Evolutionary conservation across 2,329 filamentous ascomycete species (phyloP).

Genomic region (Paecilomyces dactylethromorphus): DNA sequence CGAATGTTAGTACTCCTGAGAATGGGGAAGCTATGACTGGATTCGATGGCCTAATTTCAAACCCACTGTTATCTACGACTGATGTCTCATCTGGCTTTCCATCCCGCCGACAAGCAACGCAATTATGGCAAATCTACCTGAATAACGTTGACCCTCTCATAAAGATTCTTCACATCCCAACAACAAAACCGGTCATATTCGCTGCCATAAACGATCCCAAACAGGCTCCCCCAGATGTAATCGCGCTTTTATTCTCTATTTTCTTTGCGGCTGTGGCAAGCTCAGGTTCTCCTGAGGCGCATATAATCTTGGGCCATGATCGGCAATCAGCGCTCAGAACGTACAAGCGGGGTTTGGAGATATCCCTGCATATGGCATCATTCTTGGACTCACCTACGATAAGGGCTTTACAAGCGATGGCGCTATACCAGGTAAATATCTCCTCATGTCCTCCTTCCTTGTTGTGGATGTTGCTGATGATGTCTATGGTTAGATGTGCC

Average conservation of each 20-base stretch:
- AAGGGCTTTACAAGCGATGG: slow-evolving; percentile 14
- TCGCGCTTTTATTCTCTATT: slow-evolving; percentile 11
- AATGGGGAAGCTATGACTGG: neutral
- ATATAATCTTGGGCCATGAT: slow-evolving; percentile 6
- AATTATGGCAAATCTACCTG: slow-evolving; percentile 14
- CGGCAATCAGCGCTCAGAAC: slow-evolving; percentile 2
- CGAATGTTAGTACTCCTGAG: neutral
- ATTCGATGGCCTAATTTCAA: slow-evolving; percentile 6
- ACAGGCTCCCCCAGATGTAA: slow-evolving; percentile 1
- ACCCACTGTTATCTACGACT: neutral
- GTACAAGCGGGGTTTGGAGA: slow-evolving; percentile 20
- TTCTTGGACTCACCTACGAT: slow-evolving; percentile 32
- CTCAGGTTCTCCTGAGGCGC: slow-evolving; percentile 4
- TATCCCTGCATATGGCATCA: slow-evolving; percentile 26
- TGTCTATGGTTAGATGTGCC: slow-evolving; percentile 25
- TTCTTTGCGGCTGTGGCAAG: slow-evolving; percentile 11
- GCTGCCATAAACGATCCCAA: slow-evolving; percentile 11
- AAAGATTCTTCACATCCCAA: slow-evolving; percentile 16
- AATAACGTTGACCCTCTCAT: slow-evolving; percentile 14
- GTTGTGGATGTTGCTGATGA: slow-evolving; percentile 10
- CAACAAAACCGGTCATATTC: slow-evolving; percentile 11
- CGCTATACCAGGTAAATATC: neutral
- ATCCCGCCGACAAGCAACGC: slow-evolving; percentile 5
- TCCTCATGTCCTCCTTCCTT: neutral
- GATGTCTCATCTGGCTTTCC: slow-evolving; percentile 2